Evolutionary conservation across 2,329 filamentous ascomycete genomes (phyloP).

Genomic region (Phaeosphaeriaceae sp.): DNA sequence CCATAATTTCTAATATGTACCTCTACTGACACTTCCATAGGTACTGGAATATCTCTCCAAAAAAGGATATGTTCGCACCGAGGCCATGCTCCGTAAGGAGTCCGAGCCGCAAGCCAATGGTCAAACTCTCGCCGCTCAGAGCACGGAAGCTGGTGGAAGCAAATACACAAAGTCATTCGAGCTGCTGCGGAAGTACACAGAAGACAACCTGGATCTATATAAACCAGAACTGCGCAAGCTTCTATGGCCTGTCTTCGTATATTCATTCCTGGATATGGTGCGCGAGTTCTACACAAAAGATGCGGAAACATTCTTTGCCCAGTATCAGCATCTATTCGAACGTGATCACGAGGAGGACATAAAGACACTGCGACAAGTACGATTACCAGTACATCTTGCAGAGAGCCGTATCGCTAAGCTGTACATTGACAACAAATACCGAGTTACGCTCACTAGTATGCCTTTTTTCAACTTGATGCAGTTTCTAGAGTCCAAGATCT

Average conservation of each 20-base stretch:
- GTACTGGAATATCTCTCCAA: slow-evolving; percentile 96
- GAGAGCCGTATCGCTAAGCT: slow-evolving; percentile 79
- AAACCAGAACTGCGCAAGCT: slow-evolving; percentile 86
- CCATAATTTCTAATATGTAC: not conserved
- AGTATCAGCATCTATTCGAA: slow-evolving; percentile 73
- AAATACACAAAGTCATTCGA: slow-evolving; percentile 80
- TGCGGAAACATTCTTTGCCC: slow-evolving; percentile 73
- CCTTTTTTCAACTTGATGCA: slow-evolving; percentile 83
- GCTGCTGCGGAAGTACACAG: slow-evolving; percentile 80
- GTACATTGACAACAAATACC: slow-evolving; percentile 86
- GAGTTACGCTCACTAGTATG: slow-evolving; percentile 85
- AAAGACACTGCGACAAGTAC: slow-evolving; percentile 74
- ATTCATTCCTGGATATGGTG: slow-evolving; percentile 85
- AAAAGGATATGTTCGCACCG: slow-evolving; percentile 90
- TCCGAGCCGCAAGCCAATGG: slow-evolving; percentile 85
- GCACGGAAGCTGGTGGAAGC: slow-evolving; percentile 72
- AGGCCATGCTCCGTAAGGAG: slow-evolving; percentile 90
- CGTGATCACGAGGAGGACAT: slow-evolving; percentile 81
- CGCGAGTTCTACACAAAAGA: slow-evolving; percentile 74
- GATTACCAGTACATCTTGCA: slow-evolving; percentile 76
- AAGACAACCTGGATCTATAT: slow-evolving; percentile 92
- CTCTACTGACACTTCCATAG: slow-evolving; percentile 48
- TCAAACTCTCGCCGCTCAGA: slow-evolving; percentile 69
- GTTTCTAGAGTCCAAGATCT: slow-evolving; percentile 85
- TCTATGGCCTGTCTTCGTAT: slow-evolving; percentile 92